Evolutionary conservation across 768 basidiomycete genomes (phyloP), one percentile per base, ranked within the genome.

Genomic region (Mycena filopes): DNA sequence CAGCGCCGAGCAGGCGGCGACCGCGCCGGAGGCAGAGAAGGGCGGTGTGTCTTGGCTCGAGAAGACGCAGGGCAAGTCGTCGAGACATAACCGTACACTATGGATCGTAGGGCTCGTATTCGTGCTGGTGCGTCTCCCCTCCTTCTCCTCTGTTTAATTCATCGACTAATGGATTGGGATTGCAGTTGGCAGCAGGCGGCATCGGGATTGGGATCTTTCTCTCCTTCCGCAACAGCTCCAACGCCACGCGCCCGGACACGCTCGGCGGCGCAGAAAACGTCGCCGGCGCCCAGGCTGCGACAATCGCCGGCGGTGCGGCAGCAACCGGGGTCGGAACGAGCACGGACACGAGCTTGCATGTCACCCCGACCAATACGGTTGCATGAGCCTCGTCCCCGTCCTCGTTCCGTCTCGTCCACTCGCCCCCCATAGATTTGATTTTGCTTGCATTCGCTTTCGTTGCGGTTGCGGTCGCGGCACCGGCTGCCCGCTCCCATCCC

Each of bases 361-460:
- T 92, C 38, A 81, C 83, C 8, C 90, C 90, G 15, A 92, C 90
- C 11, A 77, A 82, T 71, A 91, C 89, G 6, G 79, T 91, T 60
- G 83, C 79, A 28, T 36, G 36, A 36, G 36, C 36, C 5, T 15
- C 15, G 36, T 36, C 36, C 36, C 36, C 36, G 10, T 36, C 11
- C 9, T 15, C 36, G 36, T 36, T 36, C 11, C 15, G 10, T 36
- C 36, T 15, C 36, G 36, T n/a, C n/a, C n/a, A 36, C 15, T 36
- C 36, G 36, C n/a, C n/a, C n/a, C n/a, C n/a, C 11, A 36, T 36
- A 36, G 36, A 36, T 36, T 36, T 36, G 36, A 10, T 36, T 15
- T 36, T 12, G 5, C 36, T 36, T 15, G 36, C 36, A 11, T 36
- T 36, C 36, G 36, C 11, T 15, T 11, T 36, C 15, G 36, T 36